Conservation (phyloP, 2,329 filamentous ascomycete genomes). For the Ophiostoma angusticollis region DNA sequence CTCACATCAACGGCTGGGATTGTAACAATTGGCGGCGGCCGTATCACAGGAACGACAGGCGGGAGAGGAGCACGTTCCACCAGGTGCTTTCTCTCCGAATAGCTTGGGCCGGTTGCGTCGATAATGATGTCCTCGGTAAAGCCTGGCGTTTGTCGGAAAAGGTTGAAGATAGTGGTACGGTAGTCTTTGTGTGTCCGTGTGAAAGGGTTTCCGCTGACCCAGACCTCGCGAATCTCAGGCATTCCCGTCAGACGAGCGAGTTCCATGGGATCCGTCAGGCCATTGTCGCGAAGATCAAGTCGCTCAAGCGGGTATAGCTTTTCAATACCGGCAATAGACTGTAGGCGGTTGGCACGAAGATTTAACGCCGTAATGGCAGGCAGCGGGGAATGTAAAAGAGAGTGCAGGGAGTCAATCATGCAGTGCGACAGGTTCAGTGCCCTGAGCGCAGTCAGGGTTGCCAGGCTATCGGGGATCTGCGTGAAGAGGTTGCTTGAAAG, state of each 20-base stretch:
- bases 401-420: constrained; percentile 93
- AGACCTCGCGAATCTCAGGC: constrained; percentile 84
- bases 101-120: constrained; percentile 72
- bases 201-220: constrained; percentile 86
- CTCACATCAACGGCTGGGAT: constrained; percentile 51
- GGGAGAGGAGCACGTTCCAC: constrained; percentile 69
- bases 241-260: constrained; percentile 80
- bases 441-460: constrained; percentile 73
- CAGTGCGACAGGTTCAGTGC: constrained; percentile 90
- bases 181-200: constrained; percentile 76
- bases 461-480: constrained; percentile 86
- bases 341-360: constrained; percentile 74
- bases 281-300: constrained; percentile 83
- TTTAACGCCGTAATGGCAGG: constrained; percentile 91
- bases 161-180: constrained; percentile 84
- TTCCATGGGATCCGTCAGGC: constrained; percentile 79
- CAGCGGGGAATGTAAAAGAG: constrained; percentile 70
- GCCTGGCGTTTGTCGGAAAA: constrained; percentile 81
- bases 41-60: constrained; percentile 65
- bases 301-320: constrained; percentile 78
- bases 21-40: constrained; percentile 47
- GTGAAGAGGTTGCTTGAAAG: constrained; percentile 85
- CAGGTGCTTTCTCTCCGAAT: constrained; percentile 71
- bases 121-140: constrained; percentile 85
- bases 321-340: constrained; percentile 81